These are phyloP conservation scores for Fusarium oxysporum DNA, from an alignment of 2,329 filamentous ascomycete species.

Conservation along the genomic window DNA sequence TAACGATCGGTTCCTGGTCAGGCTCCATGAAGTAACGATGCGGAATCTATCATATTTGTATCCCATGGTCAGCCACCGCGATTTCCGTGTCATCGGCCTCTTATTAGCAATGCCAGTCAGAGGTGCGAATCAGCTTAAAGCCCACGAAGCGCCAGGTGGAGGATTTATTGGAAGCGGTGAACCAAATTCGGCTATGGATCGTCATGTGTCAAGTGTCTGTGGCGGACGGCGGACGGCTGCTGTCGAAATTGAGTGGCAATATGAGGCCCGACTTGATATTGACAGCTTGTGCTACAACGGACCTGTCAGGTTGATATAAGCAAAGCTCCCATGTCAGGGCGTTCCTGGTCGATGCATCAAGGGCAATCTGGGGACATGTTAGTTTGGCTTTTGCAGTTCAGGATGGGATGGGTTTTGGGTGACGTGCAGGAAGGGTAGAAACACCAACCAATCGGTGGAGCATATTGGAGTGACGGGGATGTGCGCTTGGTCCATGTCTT, in stretches of 20 bases:
- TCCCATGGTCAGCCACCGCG: slow-evolving; percentile 17
- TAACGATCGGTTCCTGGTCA: slow-evolving; percentile 24
- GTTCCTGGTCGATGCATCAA: slow-evolving; percentile 34
- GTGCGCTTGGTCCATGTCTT: slow-evolving; percentile 42
- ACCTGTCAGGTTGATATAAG: slow-evolving; percentile 19
- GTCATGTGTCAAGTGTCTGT: slow-evolving; percentile 35
- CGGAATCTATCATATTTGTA: slow-evolving; percentile 23
- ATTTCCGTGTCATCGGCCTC: slow-evolving; percentile 16
- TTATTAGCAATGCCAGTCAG: slow-evolving; percentile 17
- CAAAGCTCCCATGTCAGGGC: slow-evolving; percentile 11
- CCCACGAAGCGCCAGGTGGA: slow-evolving; percentile 16
- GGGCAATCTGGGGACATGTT: slow-evolving; percentile 34
- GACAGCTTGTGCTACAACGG: background rate
- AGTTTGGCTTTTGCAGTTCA: slow-evolving; percentile 37
- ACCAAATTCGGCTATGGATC: slow-evolving; percentile 32
- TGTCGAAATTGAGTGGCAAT: slow-evolving; percentile 18
- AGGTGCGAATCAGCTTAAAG: slow-evolving; percentile 26
- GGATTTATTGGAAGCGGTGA: slow-evolving; percentile 38
- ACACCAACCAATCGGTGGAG: slow-evolving; percentile 38
- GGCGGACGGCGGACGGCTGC: slow-evolving; percentile 20
- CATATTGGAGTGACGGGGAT: slow-evolving; percentile 24
- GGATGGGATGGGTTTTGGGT: slow-evolving; percentile 35
- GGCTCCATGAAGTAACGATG: slow-evolving; percentile 14
- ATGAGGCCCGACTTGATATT: background rate
- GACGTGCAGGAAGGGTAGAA: slow-evolving; percentile 40